These are phyloP conservation scores for Boletus vermiculosoides DNA, from an alignment of 768 basidiomycete species.

Conservation along the genomic window DNA sequence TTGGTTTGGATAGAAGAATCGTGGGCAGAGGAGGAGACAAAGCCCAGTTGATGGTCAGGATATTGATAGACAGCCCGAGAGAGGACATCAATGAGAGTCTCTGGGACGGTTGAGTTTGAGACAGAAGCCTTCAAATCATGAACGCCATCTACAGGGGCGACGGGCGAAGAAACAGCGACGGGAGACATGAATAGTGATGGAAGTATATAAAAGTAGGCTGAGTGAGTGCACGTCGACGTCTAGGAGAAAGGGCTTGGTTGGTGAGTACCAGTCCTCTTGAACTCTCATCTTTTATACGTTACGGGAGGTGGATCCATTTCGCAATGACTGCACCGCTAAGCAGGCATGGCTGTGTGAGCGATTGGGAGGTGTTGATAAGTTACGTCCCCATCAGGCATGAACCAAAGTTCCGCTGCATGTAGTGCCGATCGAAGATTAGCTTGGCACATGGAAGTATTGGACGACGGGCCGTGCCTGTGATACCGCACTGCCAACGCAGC, in stretches of 20 bases:
- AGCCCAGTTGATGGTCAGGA: no score
- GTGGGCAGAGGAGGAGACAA: no score
- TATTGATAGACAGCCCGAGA: constrained; percentile 14
- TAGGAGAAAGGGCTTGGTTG: background rate
- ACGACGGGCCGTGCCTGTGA: constrained; percentile 1
- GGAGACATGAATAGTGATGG: constrained; percentile 14
- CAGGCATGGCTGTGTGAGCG: background rate
- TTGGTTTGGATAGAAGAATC: no score
- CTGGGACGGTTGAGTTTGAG: background rate
- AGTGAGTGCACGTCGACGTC: background rate
- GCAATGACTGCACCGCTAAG: background rate
- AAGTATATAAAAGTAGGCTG: background rate
- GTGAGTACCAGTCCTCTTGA: constrained; percentile 2
- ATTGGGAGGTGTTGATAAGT: background rate
- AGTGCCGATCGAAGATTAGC: constrained; percentile 5
- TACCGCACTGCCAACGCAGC: background rate
- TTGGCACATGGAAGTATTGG: background rate
- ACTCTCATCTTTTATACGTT: constrained; percentile 22
- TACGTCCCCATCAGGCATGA: background rate
- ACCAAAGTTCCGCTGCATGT: background rate
- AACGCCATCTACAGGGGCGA: background rate
- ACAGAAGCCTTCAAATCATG: constrained; percentile 17
- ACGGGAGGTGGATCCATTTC: background rate
- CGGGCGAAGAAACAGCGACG: constrained; percentile 8
- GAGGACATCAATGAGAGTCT: constrained; percentile 24